Evolutionary conservation across 1,284 basidiomycete genomes (phyloP).

Genomic region (Ceratobasidium sp.): DNA sequence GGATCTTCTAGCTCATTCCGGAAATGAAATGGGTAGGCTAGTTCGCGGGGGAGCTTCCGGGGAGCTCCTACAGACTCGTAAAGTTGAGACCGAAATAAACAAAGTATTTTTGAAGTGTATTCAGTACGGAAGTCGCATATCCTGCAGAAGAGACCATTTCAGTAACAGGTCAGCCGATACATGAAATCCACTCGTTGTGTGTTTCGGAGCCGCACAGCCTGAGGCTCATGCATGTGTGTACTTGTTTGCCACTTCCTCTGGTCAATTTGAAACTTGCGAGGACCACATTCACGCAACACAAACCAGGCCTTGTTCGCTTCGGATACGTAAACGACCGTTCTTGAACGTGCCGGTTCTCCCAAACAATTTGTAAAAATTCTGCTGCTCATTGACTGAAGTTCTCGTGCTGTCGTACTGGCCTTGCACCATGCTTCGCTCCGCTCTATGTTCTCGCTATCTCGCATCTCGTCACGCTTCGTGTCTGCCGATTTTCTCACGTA

Average conservation of each 20-base stretch:
- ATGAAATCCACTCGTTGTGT: neutral
- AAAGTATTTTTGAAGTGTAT: too few species aligned
- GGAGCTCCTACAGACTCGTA: too few species aligned
- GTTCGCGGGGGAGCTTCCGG: too few species aligned
- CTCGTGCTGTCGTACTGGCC: neutral
- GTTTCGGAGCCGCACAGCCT: neutral
- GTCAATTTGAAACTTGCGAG: neutral
- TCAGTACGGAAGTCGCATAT: too few species aligned
- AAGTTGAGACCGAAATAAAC: too few species aligned
- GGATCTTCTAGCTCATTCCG: too few species aligned
- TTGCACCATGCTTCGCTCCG: slow-evolving; percentile 6
- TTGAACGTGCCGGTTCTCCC: neutral
- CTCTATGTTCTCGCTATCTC: neutral
- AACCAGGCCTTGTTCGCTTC: neutral
- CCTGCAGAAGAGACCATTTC: too few species aligned
- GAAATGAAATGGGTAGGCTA: too few species aligned
- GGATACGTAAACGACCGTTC: neutral
- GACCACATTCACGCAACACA: neutral
- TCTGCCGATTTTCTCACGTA: neutral
- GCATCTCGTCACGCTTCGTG: neutral
- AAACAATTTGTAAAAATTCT: neutral
- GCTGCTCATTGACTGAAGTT: neutral
- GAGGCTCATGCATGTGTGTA: neutral
- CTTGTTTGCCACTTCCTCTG: neutral
- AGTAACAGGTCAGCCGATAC: too few species aligned